phyloP scores from a whole-genome alignment of 768 basidiomycete species.

The Kwoniella europaea region DNA sequence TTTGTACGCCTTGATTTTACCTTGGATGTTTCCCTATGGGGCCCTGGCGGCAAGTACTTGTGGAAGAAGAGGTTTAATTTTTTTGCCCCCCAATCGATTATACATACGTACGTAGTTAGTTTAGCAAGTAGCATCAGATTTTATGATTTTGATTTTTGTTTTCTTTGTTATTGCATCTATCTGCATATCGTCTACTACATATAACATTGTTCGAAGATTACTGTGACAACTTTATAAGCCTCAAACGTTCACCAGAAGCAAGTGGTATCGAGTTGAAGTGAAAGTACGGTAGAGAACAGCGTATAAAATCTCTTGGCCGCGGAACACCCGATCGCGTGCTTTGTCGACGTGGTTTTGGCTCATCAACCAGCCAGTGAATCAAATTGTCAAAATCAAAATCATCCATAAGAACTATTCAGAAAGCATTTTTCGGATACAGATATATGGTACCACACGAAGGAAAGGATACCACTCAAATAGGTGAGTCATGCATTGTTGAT shows the following conservation, averaged over 20 bases:
- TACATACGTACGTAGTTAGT: background rate
- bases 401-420: background rate
- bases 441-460: background rate
- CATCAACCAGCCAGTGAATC: background rate
- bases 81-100: constrained; percentile 11
- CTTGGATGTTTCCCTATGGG: constrained; percentile 8
- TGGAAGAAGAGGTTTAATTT: background rate
- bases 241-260: background rate
- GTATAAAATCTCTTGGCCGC: background rate
- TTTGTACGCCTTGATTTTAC: background rate
- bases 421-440: background rate
- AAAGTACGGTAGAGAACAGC: too few relatives aligned
- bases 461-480: background rate
- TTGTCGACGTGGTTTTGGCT: constrained; percentile 10
- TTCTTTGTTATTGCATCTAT: background rate
- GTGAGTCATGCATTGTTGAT: constrained; percentile 2
- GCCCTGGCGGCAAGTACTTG: constrained; percentile 23
- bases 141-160: background rate
- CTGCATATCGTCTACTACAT: background rate
- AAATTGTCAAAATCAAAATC: background rate
- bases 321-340: constrained; percentile 14
- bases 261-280: background rate
- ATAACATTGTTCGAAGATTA: background rate
- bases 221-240: background rate
- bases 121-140: background rate